These are phyloP conservation scores for Thymus quinquecostatus DNA, from an alignment of 257 asterid genomes.

Conservation along the genomic window DNA sequence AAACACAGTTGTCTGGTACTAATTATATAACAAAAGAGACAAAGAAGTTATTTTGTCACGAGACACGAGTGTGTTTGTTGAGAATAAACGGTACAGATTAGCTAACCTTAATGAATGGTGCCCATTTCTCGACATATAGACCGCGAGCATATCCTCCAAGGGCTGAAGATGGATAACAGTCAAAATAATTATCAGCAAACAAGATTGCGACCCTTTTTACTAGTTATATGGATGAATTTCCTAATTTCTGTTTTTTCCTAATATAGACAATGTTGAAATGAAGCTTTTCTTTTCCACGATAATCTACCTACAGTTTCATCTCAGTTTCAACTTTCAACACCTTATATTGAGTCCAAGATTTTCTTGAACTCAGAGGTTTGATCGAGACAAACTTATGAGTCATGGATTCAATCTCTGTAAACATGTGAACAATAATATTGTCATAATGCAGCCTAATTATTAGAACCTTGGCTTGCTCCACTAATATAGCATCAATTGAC, in stretches of 20 bases:
- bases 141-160: conserved; percentile 93
- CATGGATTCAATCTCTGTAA: too few relatives aligned
- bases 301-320: conserved; percentile 20
- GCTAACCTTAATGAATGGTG: conserved; percentile 90
- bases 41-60: not conserved
- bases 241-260: conserved; percentile 1
- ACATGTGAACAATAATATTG: too few relatives aligned
- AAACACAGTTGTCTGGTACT: conserved; percentile 19
- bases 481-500: too few relatives aligned
- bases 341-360: not conserved
- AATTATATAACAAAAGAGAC: not conserved
- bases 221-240: conserved; percentile 10
- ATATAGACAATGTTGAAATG: not conserved
- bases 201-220: not conserved
- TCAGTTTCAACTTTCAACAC: conserved; percentile 8
- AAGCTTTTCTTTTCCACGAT: not conserved
- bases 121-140: conserved; percentile 90
- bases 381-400: not conserved
- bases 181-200: conserved; percentile 11
- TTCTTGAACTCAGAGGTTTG: not conserved
- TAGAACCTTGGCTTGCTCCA: too few relatives aligned
- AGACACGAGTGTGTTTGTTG: not conserved
- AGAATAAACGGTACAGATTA: conserved; percentile 19
- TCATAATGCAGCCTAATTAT: too few relatives aligned
- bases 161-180: conserved; percentile 51